Conservation (phyloP, 2,329 filamentous ascomycete species). For the Claviceps cyperi region DNA sequence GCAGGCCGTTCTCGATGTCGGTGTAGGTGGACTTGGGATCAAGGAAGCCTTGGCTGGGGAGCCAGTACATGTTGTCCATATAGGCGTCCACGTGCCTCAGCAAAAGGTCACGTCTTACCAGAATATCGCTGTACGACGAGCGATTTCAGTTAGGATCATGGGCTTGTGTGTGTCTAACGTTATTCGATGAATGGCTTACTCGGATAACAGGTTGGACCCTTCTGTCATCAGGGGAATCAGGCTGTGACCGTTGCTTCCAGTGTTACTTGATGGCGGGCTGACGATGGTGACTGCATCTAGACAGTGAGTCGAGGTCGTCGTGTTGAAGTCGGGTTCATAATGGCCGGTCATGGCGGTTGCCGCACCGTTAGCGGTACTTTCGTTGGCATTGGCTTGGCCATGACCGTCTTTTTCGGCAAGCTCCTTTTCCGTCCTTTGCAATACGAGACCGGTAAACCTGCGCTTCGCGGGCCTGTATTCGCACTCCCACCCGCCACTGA, state of each 20-base stretch:
- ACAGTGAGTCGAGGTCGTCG: slow-evolving; percentile 4
- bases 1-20: slow-evolving; percentile 21
- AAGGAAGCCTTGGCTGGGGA: slow-evolving; percentile 25
- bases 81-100: slow-evolving; percentile 24
- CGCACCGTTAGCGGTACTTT: no score
- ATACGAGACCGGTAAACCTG: slow-evolving; percentile 21
- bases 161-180: neutral
- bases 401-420: neutral
- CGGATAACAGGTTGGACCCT: slow-evolving; percentile 11
- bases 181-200: slow-evolving; percentile 13
- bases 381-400: neutral
- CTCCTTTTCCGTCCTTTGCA: slow-evolving; percentile 8
- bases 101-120: slow-evolving; percentile 21
- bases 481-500: slow-evolving; percentile 19
- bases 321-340: neutral
- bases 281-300: slow-evolving; percentile 9
- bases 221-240: slow-evolving; percentile 13
- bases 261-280: slow-evolving; percentile 9
- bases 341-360: neutral
- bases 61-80: slow-evolving; percentile 23
- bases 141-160: neutral
- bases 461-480: slow-evolving; percentile 26
- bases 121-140: slow-evolving; percentile 14
- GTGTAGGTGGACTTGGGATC: slow-evolving; percentile 21
- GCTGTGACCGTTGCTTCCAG: slow-evolving; percentile 4